phyloP scores from a whole-genome alignment of 352 stramenopile genomes.

The Phytophthora ramorum region DNA sequence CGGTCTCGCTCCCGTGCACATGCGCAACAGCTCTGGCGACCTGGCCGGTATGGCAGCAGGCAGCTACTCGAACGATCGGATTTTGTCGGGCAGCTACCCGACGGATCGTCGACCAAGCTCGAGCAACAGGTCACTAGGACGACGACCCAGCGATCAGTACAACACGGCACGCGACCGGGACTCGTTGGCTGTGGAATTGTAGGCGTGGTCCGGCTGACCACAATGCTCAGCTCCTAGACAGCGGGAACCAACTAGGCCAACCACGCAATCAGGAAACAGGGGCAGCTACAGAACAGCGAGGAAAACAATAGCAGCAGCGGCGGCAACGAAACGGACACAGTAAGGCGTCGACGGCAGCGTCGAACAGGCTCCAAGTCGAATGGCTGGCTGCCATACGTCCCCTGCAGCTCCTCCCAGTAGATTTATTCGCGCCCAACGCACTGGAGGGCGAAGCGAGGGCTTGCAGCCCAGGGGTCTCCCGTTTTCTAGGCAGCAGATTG shows the following conservation, averaged over 20 bases:
- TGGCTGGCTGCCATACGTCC: background rate
- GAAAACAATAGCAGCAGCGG: background rate
- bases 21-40: slow-evolving; percentile 35
- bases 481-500: slow-evolving; percentile 15
- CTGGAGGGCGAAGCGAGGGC: slow-evolving; percentile 6
- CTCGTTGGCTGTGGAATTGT: slow-evolving; percentile 43
- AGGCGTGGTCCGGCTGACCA: slow-evolving; percentile 1
- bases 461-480: slow-evolving; percentile 2
- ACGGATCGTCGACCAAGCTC: slow-evolving; percentile 30
- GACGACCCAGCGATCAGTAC: slow-evolving; percentile 37
- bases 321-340: background rate
- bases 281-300: background rate
- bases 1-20: slow-evolving; percentile 34
- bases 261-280: background rate
- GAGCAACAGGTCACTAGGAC: slow-evolving; percentile 30
- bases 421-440: slow-evolving; percentile 18
- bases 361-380: slow-evolving; percentile 8
- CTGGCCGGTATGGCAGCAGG: slow-evolving; percentile 26
- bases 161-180: slow-evolving; percentile 32
- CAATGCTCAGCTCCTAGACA: slow-evolving; percentile 4
- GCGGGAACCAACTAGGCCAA: background rate
- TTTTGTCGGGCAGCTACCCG: slow-evolving; percentile 31
- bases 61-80: slow-evolving; percentile 34
- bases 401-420: slow-evolving; percentile 9
- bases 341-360: slow-evolving; percentile 38